phyloP scores from a whole-genome alignment of 169 alveolate genomes.

The Hepatocystis sp. region DNA sequence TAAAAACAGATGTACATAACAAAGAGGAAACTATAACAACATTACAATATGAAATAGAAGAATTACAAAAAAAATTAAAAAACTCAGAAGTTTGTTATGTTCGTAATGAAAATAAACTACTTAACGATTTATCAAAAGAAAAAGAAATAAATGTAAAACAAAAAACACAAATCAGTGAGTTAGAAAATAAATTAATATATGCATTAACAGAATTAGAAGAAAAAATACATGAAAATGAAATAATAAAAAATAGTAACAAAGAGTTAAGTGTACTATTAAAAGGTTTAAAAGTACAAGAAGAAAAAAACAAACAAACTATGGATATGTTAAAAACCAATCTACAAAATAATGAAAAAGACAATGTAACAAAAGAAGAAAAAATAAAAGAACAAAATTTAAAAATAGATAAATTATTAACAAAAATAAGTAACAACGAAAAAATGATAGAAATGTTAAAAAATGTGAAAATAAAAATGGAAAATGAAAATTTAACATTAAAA shows the following conservation, averaged over 20 bases:
- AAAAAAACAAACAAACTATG: constrained; percentile 60
- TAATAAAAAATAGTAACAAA: constrained; percentile 11
- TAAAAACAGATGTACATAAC: background rate
- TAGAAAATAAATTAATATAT: constrained; percentile 13
- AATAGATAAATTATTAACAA: constrained; percentile 23
- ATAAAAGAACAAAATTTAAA: constrained; percentile 28
- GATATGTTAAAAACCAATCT: constrained; percentile 19
- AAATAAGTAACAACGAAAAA: constrained; percentile 38
- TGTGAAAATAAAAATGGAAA: constrained; percentile 46
- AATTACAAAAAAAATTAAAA: constrained; percentile 19
- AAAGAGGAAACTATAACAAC: constrained; percentile 4
- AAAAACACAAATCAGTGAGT: background rate
- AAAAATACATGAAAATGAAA: constrained; percentile 1
- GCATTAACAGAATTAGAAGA: constrained; percentile 14
- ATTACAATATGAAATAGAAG: constrained; percentile 9
- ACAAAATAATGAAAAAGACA: constrained; percentile 22
- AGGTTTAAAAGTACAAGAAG: constrained; percentile 26
- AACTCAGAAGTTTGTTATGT: background rate
- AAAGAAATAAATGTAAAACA: background rate
- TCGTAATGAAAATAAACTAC: constrained; percentile 16
- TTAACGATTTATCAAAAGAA: background rate
- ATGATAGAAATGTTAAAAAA: constrained; percentile 32
- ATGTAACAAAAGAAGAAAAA: constrained; percentile 11
- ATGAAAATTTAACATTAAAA: constrained; percentile 57
- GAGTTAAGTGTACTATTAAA: constrained; percentile 8